Base-by-base conservation (phyloP, 192 early-diverging fungal genomes). In the Rhizophagus prolifer region DNA sequence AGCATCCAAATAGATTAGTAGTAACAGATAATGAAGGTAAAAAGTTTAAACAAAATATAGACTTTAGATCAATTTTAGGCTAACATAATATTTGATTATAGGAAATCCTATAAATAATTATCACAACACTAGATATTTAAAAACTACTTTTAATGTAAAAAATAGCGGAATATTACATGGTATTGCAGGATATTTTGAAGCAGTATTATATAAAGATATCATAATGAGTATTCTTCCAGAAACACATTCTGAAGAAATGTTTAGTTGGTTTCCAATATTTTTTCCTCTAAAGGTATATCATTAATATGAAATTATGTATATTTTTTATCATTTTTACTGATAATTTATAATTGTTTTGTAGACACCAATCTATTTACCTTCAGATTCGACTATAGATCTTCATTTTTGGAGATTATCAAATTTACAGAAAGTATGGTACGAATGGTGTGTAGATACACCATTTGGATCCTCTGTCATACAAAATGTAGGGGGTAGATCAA, bases 251-350 rank as follows among this genome's bases (percentile, higher is more conserved):
- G 86, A 90, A 19, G 95, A 88, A 2, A 99, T 99, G 98, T 94
- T 95, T 77, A 94, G 93, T 78, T 99, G 98, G 98, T 99, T 99
- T 82, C 97, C 98, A 1, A 95, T 99, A 70, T 98, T 90, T 80
- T 98, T 99, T 79, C 98, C 98, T 4, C 62, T 95, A 59, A 86
- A 89, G 85, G 90, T 89, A 84, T 5, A 46, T 13, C 19, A 25
- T 76, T 63, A 69, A 63, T 61, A 36, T 19, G n/a, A 26, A n/a
- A 67, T 82, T 6, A 28, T 58, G 13, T 34, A 44, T n/a, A n/a
- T n/a, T n/a, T n/a, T 65, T 54, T 74, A 26, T 83, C 21, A 10
- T 46, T 76, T 64, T 58, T 50, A 50, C 10, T 12, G 3, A 36
- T 26, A 3, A 50, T 16, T 10, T 46, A 47, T 28, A 70, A 70